Conservation (phyloP, 192 early-diverging fungal species). For the Coemansia sp. region DNA sequence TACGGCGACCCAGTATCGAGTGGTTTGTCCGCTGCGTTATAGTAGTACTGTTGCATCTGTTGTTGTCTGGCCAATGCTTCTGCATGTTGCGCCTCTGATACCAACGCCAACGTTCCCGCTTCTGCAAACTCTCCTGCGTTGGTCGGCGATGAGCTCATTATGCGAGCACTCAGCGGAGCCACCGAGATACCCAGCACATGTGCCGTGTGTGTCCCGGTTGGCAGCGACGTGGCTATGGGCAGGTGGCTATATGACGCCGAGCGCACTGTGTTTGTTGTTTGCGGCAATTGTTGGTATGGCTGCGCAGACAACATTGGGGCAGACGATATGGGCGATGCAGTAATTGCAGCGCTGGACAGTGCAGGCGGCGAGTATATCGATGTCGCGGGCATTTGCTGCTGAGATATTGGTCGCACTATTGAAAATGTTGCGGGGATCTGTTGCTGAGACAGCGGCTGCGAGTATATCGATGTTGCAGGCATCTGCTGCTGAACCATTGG, state of each 20-base stretch:
- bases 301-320: background rate
- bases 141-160: background rate
- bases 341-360: no score
- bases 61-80: background rate
- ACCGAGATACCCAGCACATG: background rate
- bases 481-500: no score
- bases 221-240: background rate
- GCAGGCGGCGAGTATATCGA: background rate
- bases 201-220: no score
- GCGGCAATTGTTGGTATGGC: background rate
- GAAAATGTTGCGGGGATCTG: no score
- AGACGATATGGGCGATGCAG: no score
- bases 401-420: no score
- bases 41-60: constrained; percentile 6
- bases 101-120: background rate
- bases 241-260: background rate
- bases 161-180: background rate
- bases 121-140: background rate
- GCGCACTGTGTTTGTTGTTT: background rate
- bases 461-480: no score
- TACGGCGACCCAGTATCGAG: background rate
- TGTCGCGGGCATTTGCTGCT: no score
- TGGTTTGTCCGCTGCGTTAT: background rate
- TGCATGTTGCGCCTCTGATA: background rate
- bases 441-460: no score